Evolutionary conservation across 139 green algal genomes (phyloP), one percentile per base, ranked within the genome.

Genomic region (Chlamydomonas urium): DNA sequence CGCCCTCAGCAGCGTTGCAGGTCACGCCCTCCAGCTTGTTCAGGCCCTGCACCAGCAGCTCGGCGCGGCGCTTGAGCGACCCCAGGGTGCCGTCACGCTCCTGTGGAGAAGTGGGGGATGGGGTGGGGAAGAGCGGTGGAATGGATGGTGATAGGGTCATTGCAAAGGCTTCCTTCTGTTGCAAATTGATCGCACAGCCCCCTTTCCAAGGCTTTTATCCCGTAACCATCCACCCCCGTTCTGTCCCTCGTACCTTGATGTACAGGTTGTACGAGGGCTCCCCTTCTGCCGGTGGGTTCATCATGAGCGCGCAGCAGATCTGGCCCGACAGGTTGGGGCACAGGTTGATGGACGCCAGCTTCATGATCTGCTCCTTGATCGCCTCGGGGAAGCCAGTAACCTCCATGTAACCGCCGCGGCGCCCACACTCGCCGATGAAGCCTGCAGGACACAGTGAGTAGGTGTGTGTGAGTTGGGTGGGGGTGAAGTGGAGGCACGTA

Each of bases 241-340:
- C n/a, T n/a, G n/a, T n/a, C n/a, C n/a, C n/a, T n/a, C n/a, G 53
- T 78, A 94, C 91, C 72, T 83, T 61, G 1, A 56, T 65, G 75
- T 90, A 98, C 63, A 90, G 74, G 45, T 86, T 72, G 67, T 93
- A 94, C 0, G 87, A 96, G 4, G 86, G 75, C 21, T 97, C 85
- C 0, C 93, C 94, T n/a, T 76, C 53, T 82, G 88, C 72, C 1
- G 93, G 94, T 3, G 94, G 94, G 72, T 94, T 94, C 86, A 96
- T 92, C 71, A 97, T 90, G 35, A 97, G 72, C 1, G 89, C 87
- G 73, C 89, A 93, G 77, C 77, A 81, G 56, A 96, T 89, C 78
- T 98, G 94, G 17, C 94, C 94, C 4, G 65, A 80, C 10, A 96
- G 66, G 81, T 98, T 98, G 53, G 93, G 89, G 81, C 93, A 97